Base-by-base conservation (phyloP, 805 yeast genomes). In the Kluyveromyces wickerhamii region DNA sequence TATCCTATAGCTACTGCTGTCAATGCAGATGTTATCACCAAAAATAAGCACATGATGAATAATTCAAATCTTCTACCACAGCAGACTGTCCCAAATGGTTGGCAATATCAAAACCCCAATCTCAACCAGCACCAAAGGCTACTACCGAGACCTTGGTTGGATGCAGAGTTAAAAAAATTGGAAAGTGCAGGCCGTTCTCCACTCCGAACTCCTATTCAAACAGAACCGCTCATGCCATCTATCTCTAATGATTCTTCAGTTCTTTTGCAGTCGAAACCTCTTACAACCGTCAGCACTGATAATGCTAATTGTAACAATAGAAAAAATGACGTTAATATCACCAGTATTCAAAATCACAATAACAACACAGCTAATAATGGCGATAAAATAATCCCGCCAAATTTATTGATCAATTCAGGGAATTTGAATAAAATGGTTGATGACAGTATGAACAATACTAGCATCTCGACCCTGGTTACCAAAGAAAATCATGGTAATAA, bases 101-200 rank as follows among this genome's bases (percentile, higher is more conserved):
- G 11, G 13, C 27, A 24, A n/a, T 24, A 24, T 24, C 27, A 14
- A 13, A 24, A 24, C 15, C 8, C 27, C 7, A 24, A 4, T 24
- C 8, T 28, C 3, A 28, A 11, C 7, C 31, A 28, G 7, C 31
- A 18, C 13, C 31, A 28, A 17, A 21, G 33, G 8, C 11, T 30
- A 11, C 25, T 30, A 17, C 26, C 33, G 26, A 30, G 19, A 12
- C 31, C 31, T 18, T 28, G 31, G 31, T 11, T 28, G 13, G 31
- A 28, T 10, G 22, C 31, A 5, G 22, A 28, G 3, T 15, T 28
- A 13, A 28, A 28, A 28, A 8, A 15, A 17, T 18, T 28, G 21
- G 31, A 28, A 9, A 15, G 22, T 4, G 19, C 31, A 11, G 19
- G n/a, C 5, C 31, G 21, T 17, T 28, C 31, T 8, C 22, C 16